Conservation (phyloP, 2,329 filamentous ascomycete species). For the Periglandula ipomoeae region DNA sequence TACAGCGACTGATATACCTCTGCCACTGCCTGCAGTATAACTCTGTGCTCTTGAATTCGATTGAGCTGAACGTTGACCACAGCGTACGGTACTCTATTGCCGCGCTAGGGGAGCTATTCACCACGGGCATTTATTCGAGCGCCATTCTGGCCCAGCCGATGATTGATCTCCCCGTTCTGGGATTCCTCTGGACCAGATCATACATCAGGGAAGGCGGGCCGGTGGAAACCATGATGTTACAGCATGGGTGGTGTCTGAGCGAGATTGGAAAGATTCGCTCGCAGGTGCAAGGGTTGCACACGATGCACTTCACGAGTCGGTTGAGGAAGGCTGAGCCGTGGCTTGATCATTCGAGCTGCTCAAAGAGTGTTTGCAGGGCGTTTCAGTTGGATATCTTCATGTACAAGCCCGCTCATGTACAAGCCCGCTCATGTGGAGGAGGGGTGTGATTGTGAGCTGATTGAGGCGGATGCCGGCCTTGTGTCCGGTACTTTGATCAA, state of each 20-base stretch:
- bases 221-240: constrained; percentile 18
- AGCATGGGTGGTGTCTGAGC: constrained; percentile 22
- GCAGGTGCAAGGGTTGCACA: constrained; percentile 14
- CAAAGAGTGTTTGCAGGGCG: constrained; percentile 15
- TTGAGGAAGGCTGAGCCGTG: constrained; percentile 9
- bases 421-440: constrained; percentile 14
- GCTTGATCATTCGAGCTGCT: constrained; percentile 18
- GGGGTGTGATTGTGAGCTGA: constrained; percentile 14
- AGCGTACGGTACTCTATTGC: constrained; percentile 18
- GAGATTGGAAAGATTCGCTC: constrained; percentile 19
- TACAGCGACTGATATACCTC: constrained; percentile 11
- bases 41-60: constrained; percentile 11
- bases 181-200: constrained; percentile 13
- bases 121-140: constrained; percentile 7
- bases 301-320: constrained; percentile 16
- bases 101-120: constrained; percentile 18
- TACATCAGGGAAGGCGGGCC: constrained; percentile 11
- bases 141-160: constrained; percentile 3
- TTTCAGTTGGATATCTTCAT: constrained; percentile 21
- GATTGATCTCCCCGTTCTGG: constrained; percentile 9
- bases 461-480: constrained; percentile 12
- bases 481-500: constrained; percentile 11
- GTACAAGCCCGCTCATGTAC: constrained; percentile 19
- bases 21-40: constrained; percentile 13
- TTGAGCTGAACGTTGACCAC: constrained; percentile 13